Conservation (phyloP, 768 basidiomycete species). For the Tricholoma terreum region DNA sequence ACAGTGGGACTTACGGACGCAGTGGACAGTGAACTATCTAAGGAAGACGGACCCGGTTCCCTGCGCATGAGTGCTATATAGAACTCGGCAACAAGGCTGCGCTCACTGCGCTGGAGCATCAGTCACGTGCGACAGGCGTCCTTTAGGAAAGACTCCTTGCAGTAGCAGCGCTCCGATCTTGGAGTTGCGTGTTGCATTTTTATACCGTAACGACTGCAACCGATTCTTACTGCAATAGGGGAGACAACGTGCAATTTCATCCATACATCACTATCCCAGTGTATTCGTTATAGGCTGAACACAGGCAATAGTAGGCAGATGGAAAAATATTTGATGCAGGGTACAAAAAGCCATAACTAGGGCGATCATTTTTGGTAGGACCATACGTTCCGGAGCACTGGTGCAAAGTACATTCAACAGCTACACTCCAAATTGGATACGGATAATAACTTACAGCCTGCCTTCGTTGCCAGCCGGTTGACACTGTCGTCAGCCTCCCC, state of each 20-base stretch:
- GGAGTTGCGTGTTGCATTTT: too few relatives aligned
- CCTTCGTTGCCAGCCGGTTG: slow-evolving; percentile 94
- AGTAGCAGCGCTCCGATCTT: too few relatives aligned
- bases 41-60: slow-evolving; percentile 29
- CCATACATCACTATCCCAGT: not conserved
- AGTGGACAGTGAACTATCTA: slow-evolving; percentile 45
- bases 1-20: slow-evolving; percentile 38
- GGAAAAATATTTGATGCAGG: slow-evolving; percentile 10
- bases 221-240: too few relatives aligned
- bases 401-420: slow-evolving; percentile 8
- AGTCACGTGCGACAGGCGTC: not conserved
- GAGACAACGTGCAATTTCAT: not conserved
- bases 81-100: slow-evolving; percentile 1
- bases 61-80: slow-evolving; percentile 8
- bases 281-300: not conserved
- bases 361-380: slow-evolving; percentile 83
- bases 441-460: slow-evolving; percentile 73
- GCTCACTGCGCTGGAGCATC: not conserved
- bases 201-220: too few relatives aligned
- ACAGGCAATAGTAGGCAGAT: not conserved
- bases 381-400: slow-evolving; percentile 97
- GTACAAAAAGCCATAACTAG: slow-evolving; percentile 12
- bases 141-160: too few relatives aligned
- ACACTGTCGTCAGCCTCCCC: slow-evolving; percentile 96
- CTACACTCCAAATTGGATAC: not conserved